Evolutionary conservation across 441 rosid species (phyloP).

Genomic region (Hura crepitans): DNA sequence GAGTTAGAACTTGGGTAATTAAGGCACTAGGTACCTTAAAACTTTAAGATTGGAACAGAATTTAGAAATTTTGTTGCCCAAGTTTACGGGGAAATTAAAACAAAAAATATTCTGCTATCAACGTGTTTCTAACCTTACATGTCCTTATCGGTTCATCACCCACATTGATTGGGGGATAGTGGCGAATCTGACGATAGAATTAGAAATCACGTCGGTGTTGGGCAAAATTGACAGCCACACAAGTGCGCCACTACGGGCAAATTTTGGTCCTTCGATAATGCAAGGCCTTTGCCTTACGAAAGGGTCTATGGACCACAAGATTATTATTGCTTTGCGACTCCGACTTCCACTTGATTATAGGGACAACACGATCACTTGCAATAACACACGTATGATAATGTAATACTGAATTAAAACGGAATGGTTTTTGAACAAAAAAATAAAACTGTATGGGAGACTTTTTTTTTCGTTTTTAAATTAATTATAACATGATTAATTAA

Average conservation of each 20-base stretch:
- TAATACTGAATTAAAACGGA: no score
- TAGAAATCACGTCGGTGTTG: neutral
- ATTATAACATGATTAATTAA: no score
- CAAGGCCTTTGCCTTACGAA: slow-evolving; percentile 4
- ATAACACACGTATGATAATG: no score
- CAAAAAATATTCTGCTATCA: neutral
- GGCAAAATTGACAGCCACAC: slow-evolving; percentile 8
- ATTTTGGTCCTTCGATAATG: neutral
- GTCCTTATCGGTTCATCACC: slow-evolving; percentile 19
- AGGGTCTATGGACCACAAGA: neutral
- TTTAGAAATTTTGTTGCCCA: no score
- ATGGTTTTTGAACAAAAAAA: no score
- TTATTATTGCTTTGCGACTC: neutral
- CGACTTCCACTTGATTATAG: neutral
- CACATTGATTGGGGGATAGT: neutral
- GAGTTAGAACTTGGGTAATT: no score
- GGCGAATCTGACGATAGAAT: slow-evolving; percentile 26
- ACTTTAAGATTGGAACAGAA: neutral
- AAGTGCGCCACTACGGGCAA: neutral
- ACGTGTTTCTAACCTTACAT: slow-evolving; percentile 17
- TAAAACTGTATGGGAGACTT: no score
- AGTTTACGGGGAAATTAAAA: no score
- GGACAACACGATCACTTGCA: neutral
- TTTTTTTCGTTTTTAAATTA: no score
- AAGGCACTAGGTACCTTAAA: neutral